Conservation (phyloP, 1,284 basidiomycete genomes). For the Cryptococcus sp. region DNA sequence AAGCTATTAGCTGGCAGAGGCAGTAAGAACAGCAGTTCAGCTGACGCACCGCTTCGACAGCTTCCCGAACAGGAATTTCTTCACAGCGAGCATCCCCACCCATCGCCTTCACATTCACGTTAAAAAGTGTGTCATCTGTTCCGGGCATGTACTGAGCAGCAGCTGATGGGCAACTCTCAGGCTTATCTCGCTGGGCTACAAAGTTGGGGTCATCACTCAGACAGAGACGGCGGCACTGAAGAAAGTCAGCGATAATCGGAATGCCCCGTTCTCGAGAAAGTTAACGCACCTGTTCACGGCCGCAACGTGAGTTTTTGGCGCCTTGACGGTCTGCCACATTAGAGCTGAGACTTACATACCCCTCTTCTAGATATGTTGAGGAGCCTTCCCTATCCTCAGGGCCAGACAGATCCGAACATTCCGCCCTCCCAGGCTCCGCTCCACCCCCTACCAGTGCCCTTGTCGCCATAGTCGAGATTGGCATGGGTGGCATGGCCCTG, state of each 20-base stretch:
- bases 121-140: conserved; percentile 61
- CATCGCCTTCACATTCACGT: conserved; percentile 81
- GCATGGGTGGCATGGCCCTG: conserved; percentile 54
- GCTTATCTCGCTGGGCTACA: conserved; percentile 78
- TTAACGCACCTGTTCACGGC: conserved; percentile 82
- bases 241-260: conserved; percentile 78
- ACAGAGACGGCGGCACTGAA: conserved; percentile 93
- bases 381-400: conserved; percentile 40
- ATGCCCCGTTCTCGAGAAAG: conserved; percentile 74
- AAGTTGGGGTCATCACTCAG: conserved; percentile 90
- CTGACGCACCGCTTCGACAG: conserved; percentile 15
- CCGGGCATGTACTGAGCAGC: conserved; percentile 23
- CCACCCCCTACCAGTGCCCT: conserved; percentile 47
- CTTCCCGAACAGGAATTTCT: conserved; percentile 73
- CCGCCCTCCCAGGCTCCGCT: conserved; percentile 32
- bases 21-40: too few relatives aligned
- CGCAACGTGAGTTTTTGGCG: conserved; percentile 77
- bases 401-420: conserved; percentile 35
- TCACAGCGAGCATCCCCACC: conserved; percentile 75
- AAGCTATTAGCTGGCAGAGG: conserved; percentile 15
- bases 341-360: conserved; percentile 13
- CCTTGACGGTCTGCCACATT: too few relatives aligned
- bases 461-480: conserved; percentile 62
- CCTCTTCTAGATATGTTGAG: conserved; percentile 43
- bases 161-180: conserved; percentile 50